These are phyloP conservation scores for Aurantiochytrium sp. DNA, from an alignment of 108 stramenopile species.

Conservation along the genomic window DNA sequence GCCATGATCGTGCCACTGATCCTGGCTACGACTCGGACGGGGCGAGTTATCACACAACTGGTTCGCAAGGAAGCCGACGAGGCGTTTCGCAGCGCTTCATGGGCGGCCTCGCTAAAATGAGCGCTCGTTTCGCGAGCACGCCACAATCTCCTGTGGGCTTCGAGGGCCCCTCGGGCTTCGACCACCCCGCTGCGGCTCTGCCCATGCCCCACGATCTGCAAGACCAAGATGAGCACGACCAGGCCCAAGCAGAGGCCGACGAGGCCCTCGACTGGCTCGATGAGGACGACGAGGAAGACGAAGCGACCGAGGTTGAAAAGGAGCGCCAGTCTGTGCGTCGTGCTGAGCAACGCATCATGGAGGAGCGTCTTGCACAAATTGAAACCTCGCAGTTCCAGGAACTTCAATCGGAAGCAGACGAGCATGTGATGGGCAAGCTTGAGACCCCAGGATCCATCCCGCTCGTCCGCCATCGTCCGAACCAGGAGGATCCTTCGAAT, in stretches of 20 bases:
- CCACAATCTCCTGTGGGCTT: too few relatives aligned
- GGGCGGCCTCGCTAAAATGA: too few relatives aligned
- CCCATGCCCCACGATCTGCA: too few relatives aligned
- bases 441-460: neutral
- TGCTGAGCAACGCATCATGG: neutral
- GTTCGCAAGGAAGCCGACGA: too few relatives aligned
- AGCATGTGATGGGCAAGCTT: neutral
- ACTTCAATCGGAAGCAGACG: neutral
- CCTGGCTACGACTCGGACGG: too few relatives aligned
- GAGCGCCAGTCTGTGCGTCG: neutral
- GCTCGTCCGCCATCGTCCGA: neutral
- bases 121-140: too few relatives aligned
- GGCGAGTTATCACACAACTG: too few relatives aligned
- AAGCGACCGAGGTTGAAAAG: neutral
- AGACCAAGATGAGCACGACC: neutral
- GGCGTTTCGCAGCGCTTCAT: too few relatives aligned
- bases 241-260: neutral
- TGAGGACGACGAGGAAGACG: neutral
- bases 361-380: neutral
- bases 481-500: neutral
- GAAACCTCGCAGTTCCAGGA: neutral
- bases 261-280: neutral
- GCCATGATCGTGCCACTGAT: too few relatives aligned
- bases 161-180: too few relatives aligned
- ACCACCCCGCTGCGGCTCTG: too few relatives aligned